Evolutionary conservation across 352 stramenopile species (phyloP), one percentile per base, ranked within the genome.

Genomic region (Phytophthora uliginosa): DNA sequence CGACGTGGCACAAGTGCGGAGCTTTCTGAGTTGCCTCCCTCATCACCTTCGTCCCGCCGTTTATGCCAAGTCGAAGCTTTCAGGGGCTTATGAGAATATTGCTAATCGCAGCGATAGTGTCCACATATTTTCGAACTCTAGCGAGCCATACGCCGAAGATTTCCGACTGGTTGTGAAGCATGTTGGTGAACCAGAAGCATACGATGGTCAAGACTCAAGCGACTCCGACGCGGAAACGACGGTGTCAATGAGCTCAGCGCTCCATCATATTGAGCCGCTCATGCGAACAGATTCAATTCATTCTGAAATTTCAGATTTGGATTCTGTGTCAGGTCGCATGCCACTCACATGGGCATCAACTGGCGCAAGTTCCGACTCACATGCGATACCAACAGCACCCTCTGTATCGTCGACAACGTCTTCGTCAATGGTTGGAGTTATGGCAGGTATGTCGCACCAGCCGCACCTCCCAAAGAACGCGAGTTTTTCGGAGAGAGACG

Each of bases 281-380:
- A 79, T 79, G 75, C 70, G 78, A 65, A 70, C 73, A 4, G 86
- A 93, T 67, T 93, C 88, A 12, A 79, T 92, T 55, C 86, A 93
- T 66, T 95, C 88, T 1, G 85, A 93, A 28, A 68, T 90, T 50
- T 95, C 88, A 3, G 86, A 95, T 33, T 75, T 86, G 12, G 86
- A 95, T 40, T 89, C 82, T 20, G 61, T 84, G 20, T 81, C 79
- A 60, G 72, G 79, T 20, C 72, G 73, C 40, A 47, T 82, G 22
- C 70, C 82, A 12, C 69, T 79, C 24, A 68, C 71, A 53, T 88
- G 76, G 74, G 63, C 63, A 8, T 77, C 76, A 9, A 79, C 77
- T 51, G 82, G 70, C 50, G 74, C 63, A 36, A 74, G 63, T 20
- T 84, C 83, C 2, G 85, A 90, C 33, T 72, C 54, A 33, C 81